phyloP scores from a whole-genome alignment of 805 yeast genomes.

The Vanderwaltozyma polyspora region DNA sequence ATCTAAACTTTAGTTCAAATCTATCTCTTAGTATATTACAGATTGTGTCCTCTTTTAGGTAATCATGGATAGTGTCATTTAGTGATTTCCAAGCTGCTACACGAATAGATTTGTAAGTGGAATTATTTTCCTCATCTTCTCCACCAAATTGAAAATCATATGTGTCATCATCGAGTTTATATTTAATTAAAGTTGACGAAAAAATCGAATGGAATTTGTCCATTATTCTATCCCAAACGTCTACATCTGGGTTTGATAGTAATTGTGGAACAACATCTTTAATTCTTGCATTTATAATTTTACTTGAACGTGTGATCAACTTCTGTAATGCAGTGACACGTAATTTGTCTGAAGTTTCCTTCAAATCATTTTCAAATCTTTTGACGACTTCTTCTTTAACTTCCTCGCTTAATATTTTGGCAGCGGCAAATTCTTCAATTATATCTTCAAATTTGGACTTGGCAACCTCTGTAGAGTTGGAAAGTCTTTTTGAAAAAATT shows the following conservation, averaged over 20 bases:
- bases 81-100: conserved; percentile 57
- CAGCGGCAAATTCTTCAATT: conserved; percentile 13
- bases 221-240: conserved; percentile 53
- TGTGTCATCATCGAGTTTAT: conserved; percentile 8
- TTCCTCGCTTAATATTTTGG: conserved; percentile 1
- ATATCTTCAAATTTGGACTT: not conserved
- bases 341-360: conserved; percentile 23
- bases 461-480: not conserved
- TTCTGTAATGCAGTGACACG: conserved; percentile 32
- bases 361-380: conserved; percentile 16
- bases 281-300: conserved; percentile 35
- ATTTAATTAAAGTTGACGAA: conserved; percentile 24
- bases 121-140: conserved; percentile 30
- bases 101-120: conserved; percentile 34
- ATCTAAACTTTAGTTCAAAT: conserved; percentile 76
- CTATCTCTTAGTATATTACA: conserved; percentile 57
- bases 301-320: conserved; percentile 34
- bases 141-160: conserved; percentile 64
- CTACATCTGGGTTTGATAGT: conserved; percentile 38
- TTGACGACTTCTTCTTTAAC: conserved; percentile 1
- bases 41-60: conserved; percentile 54
- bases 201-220: conserved; percentile 32
- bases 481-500: conserved; percentile 23
- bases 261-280: conserved; percentile 41
- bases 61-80: conserved; percentile 46